Evolutionary conservation across 2,329 filamentous ascomycete genomes (phyloP).

Genomic region (Phyllosticta citribraziliensis): DNA sequence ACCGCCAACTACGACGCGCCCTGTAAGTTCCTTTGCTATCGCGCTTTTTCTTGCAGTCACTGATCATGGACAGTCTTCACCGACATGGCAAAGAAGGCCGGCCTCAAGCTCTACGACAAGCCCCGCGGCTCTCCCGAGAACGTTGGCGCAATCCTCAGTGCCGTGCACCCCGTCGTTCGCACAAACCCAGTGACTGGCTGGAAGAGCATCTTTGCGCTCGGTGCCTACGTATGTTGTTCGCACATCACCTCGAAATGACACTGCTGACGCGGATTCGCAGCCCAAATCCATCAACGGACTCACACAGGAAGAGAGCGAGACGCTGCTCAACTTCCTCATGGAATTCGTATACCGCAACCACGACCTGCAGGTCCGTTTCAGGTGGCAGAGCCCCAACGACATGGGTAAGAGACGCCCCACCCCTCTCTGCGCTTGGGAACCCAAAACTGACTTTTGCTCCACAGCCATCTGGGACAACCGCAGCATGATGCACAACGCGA

Average conservation of each 20-base stretch:
- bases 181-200: conserved; percentile 56
- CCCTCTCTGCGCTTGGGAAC: neutral
- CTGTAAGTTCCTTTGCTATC: conserved; percentile 13
- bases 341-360: conserved; percentile 45
- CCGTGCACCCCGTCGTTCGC: conserved; percentile 47
- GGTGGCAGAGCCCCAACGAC: conserved; percentile 26
- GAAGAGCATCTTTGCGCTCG: conserved; percentile 44
- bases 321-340: conserved; percentile 39
- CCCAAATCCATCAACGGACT: conserved; percentile 1
- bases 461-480: conserved; percentile 2
- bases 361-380: conserved; percentile 47
- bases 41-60: neutral
- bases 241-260: neutral
- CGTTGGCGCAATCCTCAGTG: conserved; percentile 38
- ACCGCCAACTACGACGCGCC: conserved; percentile 39
- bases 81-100: conserved; percentile 28
- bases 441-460: neutral
- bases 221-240: conserved; percentile 16
- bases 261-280: neutral
- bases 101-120: conserved; percentile 38
- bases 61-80: conserved; percentile 19
- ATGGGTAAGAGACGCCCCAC: neutral
- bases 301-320: neutral
- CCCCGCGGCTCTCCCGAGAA: conserved; percentile 46
- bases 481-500: conserved; percentile 2